phyloP scores from a whole-genome alignment of 805 yeast species.

The Kazachstania africana region DNA sequence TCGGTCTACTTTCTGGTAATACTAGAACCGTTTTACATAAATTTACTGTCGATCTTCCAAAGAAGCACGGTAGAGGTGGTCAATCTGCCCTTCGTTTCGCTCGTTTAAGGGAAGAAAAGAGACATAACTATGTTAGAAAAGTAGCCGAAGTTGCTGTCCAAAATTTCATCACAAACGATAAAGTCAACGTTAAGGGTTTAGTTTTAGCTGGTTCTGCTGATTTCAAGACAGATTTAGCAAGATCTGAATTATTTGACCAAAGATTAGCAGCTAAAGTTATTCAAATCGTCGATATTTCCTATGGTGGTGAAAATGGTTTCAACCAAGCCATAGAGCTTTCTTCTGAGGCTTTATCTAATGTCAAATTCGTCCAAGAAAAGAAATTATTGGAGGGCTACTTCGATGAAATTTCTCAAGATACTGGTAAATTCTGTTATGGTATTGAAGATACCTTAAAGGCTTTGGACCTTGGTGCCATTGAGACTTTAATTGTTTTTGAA shows the following conservation, averaged over 20 bases:
- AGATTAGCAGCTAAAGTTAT: conserved; percentile 82
- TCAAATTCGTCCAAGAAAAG: conserved; percentile 96
- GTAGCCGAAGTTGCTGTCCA: conserved; percentile 98
- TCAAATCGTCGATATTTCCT: conserved; percentile 90
- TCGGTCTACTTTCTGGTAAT: conserved; percentile 92
- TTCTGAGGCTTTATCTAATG: conserved; percentile 93
- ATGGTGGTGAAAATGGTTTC: conserved; percentile 99
- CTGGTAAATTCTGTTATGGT: conserved; percentile 97
- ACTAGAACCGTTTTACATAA: conserved; percentile 93
- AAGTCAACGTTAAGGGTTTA: conserved; percentile 86
- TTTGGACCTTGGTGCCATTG: conserved; percentile 91
- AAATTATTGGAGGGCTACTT: conserved; percentile 83
- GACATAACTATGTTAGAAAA: conserved; percentile 96
- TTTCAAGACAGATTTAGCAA: conserved; percentile 88
- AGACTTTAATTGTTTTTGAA: conserved; percentile 83
- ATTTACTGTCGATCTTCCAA: conserved; percentile 94
- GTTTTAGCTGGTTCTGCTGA: conserved; percentile 99
- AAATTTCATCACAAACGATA: conserved; percentile 88
- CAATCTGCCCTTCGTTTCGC: conserved; percentile 99
- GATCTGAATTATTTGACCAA: conserved; percentile 84
- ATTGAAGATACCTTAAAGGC: conserved; percentile 95
- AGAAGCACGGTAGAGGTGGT: conserved; percentile 99
- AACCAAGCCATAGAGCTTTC: conserved; percentile 98
- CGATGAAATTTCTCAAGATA: conserved; percentile 94
- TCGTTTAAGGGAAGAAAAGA: conserved; percentile 96